These are phyloP conservation scores for Epicoccum nigrum DNA, from an alignment of 2,329 filamentous ascomycete genomes.

Conservation along the genomic window DNA sequence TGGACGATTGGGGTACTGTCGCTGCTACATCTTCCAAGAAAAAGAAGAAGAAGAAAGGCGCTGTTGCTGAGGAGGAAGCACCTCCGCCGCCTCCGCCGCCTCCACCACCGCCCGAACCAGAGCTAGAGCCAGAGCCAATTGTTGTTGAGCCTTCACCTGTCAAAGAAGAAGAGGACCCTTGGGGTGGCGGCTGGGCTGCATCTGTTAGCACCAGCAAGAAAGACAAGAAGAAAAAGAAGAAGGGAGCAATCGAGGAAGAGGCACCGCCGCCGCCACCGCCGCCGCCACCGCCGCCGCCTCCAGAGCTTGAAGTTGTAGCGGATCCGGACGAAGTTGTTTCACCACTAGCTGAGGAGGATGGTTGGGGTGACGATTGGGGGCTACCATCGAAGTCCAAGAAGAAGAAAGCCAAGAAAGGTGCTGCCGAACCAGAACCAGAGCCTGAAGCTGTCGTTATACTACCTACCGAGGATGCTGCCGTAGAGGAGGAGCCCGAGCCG, in stretches of 20 bases:
- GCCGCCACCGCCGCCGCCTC: constrained; percentile 28
- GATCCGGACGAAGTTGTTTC: constrained; percentile 20
- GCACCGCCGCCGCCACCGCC: constrained; percentile 23
- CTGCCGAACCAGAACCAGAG: constrained; percentile 45
- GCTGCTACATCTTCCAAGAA: constrained; percentile 37
- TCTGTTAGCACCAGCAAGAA: constrained; percentile 7
- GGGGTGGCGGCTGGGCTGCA: constrained; percentile 33
- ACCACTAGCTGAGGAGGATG: constrained; percentile 32
- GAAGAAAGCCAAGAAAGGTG: constrained; percentile 45
- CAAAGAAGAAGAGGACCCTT: constrained; percentile 37
- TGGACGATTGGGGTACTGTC: constrained; percentile 29
- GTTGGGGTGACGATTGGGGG: constrained; percentile 37
- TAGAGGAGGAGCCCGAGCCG: constrained; percentile 35
- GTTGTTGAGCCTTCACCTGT: constrained; percentile 39
- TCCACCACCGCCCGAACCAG: constrained; percentile 40
- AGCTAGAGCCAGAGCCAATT: constrained; percentile 42
- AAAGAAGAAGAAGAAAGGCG: constrained; percentile 45
- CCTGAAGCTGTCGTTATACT: constrained; percentile 10
- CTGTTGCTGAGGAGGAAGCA: constrained; percentile 24
- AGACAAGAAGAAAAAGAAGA: constrained; percentile 36
- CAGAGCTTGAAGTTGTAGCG: constrained; percentile 22
- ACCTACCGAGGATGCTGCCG: constrained; percentile 37
- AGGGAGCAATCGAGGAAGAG: constrained; percentile 30
- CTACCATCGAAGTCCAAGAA: constrained; percentile 14
- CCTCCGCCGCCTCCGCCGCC: constrained; percentile 27